Base-by-base conservation (phyloP, 2,329 filamentous ascomycete species). In the Thelonectria discophora region DNA sequence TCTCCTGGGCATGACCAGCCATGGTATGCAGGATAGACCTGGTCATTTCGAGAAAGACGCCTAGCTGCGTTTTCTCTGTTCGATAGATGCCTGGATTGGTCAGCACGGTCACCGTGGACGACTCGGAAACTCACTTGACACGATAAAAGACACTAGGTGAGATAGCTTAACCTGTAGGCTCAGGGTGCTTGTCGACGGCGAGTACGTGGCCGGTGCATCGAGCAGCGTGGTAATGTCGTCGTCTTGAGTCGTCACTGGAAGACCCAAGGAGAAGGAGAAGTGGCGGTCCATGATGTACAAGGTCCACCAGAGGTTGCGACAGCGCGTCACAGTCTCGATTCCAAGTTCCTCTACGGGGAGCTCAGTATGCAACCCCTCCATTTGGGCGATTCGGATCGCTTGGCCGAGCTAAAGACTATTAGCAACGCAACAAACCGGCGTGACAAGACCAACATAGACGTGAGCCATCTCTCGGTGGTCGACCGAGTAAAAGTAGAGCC, bases 281-380 rank as follows among this genome's bases (percentile, higher is more conserved):
- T 80, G 75, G 0, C 75, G 70, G 24, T 80, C 78, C 69, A 78
- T 76, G 17, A 77, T 77, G 42, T 79, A 80, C 4, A 79, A 52
- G 0, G 77, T 77, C 77, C 78, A 79, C 78, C 78, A 81, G 2
- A 80, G 64, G 57, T 75, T 73, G 1, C 76, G 75, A 43, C 76
- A 79, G 0, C 71, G 69, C 0, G 66, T 63, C 0, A 78, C 71
- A 0, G 73, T 76, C 13, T 71, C 69, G 6, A 58, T 40, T 0
- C 75, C 75, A 0, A 80, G 70, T 24, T 75, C 75, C 2, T 71
- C 67, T 24, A 78, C 76, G 0, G 77, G 77, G 0, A 80, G 69
- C 18, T 79, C 73, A 0, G 78, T 79, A 37, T 80, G 78, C 4
- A 80, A 24, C 0, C 78, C 77, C 60, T 79, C 77, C 1, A 79